Evolutionary conservation across 78 protist species (phyloP).

Genomic region (Capsaspora owczarzaki): DNA sequence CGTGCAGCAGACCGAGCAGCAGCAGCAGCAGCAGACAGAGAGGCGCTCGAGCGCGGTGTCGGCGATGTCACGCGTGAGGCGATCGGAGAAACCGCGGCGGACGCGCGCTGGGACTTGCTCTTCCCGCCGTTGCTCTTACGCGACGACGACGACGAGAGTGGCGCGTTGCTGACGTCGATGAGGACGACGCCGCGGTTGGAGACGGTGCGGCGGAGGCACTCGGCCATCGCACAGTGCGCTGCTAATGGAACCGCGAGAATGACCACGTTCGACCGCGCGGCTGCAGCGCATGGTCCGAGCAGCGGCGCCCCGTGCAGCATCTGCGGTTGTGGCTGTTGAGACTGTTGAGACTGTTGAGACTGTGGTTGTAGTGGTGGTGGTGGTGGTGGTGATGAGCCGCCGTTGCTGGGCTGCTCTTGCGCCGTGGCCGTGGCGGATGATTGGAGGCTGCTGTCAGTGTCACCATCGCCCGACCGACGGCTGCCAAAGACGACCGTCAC

Average conservation of each 20-base stretch:
- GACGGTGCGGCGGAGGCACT: neutral
- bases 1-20: too few relatives aligned
- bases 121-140: neutral
- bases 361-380: neutral
- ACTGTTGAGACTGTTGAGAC: neutral
- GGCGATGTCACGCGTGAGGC: neutral
- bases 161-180: constrained; percentile 1
- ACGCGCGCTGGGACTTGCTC: neutral
- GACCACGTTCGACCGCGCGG: neutral
- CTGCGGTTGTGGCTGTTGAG: neutral
- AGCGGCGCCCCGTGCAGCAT: neutral
- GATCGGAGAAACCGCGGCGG: neutral
- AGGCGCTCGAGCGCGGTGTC: too few relatives aligned
- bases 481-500: neutral
- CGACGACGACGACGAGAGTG: too few relatives aligned
- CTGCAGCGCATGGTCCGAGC: neutral
- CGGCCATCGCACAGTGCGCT: neutral
- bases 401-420: neutral
- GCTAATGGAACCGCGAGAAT: neutral
- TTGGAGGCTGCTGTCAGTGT: too few relatives aligned
- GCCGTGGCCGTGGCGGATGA: too few relatives aligned
- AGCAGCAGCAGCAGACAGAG: too few relatives aligned
- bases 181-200: neutral
- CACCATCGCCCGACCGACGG: too few relatives aligned
- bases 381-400: neutral